Evolutionary conservation across 1,284 basidiomycete species (phyloP).

Genomic region (Stereum hirsutum): DNA sequence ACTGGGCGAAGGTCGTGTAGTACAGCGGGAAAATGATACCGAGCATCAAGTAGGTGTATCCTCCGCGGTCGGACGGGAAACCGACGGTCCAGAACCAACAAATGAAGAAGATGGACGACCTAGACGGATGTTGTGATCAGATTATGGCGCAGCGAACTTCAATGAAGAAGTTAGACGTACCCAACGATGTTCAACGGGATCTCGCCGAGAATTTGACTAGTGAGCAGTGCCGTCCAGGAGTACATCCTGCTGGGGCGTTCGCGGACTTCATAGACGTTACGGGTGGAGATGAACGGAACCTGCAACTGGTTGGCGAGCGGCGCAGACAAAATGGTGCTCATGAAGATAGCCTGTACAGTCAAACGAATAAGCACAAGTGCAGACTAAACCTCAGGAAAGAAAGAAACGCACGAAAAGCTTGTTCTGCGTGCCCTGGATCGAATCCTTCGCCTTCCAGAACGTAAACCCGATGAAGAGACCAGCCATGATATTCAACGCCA

Average conservation of each 20-base stretch:
- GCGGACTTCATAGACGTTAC: constrained; percentile 54
- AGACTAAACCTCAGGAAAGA: too few species aligned
- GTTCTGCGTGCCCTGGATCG: constrained; percentile 70
- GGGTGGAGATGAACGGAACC: constrained; percentile 39
- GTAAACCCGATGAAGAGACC: constrained; percentile 63
- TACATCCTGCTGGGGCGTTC: constrained; percentile 73
- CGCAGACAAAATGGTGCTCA: constrained; percentile 5
- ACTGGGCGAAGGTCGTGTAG: constrained; percentile 50
- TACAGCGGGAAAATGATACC: constrained; percentile 41
- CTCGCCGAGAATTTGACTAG: constrained; percentile 54
- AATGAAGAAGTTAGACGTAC: too few species aligned
- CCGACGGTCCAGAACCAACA: constrained; percentile 71
- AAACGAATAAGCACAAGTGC: too few species aligned
- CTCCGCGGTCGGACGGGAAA: constrained; percentile 40
- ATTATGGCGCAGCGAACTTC: too few species aligned
- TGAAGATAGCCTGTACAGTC: constrained; percentile 15
- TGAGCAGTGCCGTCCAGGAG: constrained; percentile 69
- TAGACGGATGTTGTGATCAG: too few species aligned
- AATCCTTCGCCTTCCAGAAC: constrained; percentile 60
- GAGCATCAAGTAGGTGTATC: constrained; percentile 44
- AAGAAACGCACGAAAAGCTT: constrained; percentile 63
- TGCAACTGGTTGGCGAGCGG: constrained; percentile 23
- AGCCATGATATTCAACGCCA: constrained; percentile 42
- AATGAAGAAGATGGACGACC: constrained; percentile 50
- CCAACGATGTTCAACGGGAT: constrained; percentile 60